Evolutionary conservation across 805 yeast genomes (phyloP).

Genomic region (Candida oleophila): DNA sequence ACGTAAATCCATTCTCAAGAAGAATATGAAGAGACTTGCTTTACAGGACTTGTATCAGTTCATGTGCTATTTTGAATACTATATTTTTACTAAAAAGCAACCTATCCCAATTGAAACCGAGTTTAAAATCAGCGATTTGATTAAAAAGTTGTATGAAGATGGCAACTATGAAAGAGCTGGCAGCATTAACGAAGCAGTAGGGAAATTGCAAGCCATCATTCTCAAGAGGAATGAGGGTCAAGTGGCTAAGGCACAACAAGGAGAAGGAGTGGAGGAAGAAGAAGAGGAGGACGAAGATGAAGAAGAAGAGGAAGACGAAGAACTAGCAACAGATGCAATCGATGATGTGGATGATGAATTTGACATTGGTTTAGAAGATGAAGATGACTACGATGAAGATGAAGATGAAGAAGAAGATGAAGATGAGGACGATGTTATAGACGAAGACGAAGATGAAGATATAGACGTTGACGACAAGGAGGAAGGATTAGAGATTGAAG

Average conservation of each 20-base stretch:
- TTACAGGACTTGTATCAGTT: slow-evolving; percentile 26
- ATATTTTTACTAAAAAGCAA: slow-evolving; percentile 55
- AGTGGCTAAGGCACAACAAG: slow-evolving; percentile 9
- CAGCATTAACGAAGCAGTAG: slow-evolving; percentile 43
- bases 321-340: slow-evolving; percentile 1
- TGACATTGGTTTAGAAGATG: slow-evolving; percentile 18
- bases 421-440: neutral
- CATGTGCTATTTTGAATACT: slow-evolving; percentile 68
- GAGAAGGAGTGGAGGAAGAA: slow-evolving; percentile 10
- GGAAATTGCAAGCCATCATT: slow-evolving; percentile 33
- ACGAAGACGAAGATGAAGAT: slow-evolving; percentile 10
- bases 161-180: slow-evolving; percentile 31
- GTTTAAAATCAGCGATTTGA: slow-evolving; percentile 49
- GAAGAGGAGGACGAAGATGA: slow-evolving; percentile 11
- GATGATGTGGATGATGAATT: slow-evolving; percentile 19
- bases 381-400: slow-evolving; percentile 20
- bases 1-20: slow-evolving; percentile 1
- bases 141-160: slow-evolving; percentile 25
- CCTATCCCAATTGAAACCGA: slow-evolving; percentile 66
- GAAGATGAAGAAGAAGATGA: slow-evolving; percentile 6
- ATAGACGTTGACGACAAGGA: slow-evolving; percentile 16
- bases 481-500: slow-evolving; percentile 13
- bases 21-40: slow-evolving; percentile 7
- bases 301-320: slow-evolving; percentile 9
- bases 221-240: slow-evolving; percentile 9